These are phyloP conservation scores for Aspergillus sp. DNA, from an alignment of 2,329 filamentous ascomycete species.

Conservation along the genomic window DNA sequence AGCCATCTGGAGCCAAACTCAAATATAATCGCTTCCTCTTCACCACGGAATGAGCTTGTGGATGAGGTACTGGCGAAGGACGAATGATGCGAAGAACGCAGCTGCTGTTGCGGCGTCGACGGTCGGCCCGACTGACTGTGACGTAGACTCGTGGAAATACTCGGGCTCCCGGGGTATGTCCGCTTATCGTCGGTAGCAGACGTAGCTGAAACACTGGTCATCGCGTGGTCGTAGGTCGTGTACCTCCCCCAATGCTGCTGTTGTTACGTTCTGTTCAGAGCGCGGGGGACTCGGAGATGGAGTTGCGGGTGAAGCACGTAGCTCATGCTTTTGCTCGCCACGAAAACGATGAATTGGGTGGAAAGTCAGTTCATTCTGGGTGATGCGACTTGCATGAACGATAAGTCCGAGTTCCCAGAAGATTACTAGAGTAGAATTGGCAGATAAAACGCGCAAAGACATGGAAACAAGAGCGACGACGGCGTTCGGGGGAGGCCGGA, in stretches of 20 bases:
- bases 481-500: constrained; percentile 21
- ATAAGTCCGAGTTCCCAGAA: not conserved
- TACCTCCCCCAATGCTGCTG: not conserved
- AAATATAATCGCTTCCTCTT: constrained; percentile 82
- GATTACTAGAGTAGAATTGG: not conserved
- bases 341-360: not conserved
- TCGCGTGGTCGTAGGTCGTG: constrained; percentile 12
- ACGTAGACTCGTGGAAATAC: constrained; percentile 26
- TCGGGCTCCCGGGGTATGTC: constrained; percentile 4
- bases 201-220: constrained; percentile 19
- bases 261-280: constrained; percentile 7
- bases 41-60: constrained; percentile 60
- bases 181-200: constrained; percentile 25
- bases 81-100: constrained; percentile 51
- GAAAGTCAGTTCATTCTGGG: constrained; percentile 6
- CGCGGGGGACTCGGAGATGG: constrained; percentile 13
- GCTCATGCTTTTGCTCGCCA: constrained; percentile 12
- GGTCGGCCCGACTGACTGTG: constrained; percentile 32
- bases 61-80: constrained; percentile 57
- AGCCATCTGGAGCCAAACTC: constrained; percentile 79
- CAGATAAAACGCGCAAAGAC: constrained; percentile 2
- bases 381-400: not conserved
- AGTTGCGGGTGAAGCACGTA: constrained; percentile 1
- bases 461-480: constrained; percentile 3
- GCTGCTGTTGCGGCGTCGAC: constrained; percentile 52